These are phyloP conservation scores for Diaporthe velutina DNA, from an alignment of 2,329 filamentous ascomycete species.

Conservation along the genomic window DNA sequence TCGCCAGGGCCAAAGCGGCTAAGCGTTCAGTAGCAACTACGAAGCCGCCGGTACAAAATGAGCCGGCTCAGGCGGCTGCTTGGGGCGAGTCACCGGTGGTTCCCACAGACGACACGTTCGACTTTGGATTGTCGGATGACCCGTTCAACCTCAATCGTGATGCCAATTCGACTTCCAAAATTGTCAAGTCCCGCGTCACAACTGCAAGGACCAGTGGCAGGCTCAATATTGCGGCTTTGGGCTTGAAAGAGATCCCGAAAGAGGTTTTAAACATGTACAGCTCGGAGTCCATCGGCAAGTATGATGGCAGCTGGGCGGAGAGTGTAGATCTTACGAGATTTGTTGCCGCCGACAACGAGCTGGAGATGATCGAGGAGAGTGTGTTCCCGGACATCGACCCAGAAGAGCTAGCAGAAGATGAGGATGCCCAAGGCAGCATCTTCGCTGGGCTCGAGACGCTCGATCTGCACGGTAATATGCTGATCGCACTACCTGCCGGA, in stretches of 20 bases:
- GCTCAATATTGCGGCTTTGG: conserved; percentile 89
- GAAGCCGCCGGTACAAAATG: conserved; percentile 34
- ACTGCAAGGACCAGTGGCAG: conserved; percentile 82
- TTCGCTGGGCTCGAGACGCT: conserved; percentile 86
- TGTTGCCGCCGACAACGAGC: conserved; percentile 89
- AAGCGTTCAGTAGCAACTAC: conserved; percentile 64
- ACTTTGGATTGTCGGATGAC: conserved; percentile 71
- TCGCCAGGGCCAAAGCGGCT: conserved; percentile 91
- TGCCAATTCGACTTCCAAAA: conserved; percentile 71
- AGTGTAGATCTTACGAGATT: conserved; percentile 88
- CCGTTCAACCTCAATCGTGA: conserved; percentile 78
- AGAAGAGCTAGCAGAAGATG: conserved; percentile 70
- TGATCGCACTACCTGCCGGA: conserved; percentile 80
- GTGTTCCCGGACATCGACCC: conserved; percentile 82
- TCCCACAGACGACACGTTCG: conserved; percentile 64
- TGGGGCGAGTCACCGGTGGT: conserved; percentile 54
- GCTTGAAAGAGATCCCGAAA: conserved; percentile 81
- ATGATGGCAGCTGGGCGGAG: conserved; percentile 86
- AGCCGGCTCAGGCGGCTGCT: conserved; percentile 39
- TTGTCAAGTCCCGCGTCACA: conserved; percentile 80
- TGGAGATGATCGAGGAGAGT: conserved; percentile 78
- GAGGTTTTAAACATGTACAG: conserved; percentile 95
- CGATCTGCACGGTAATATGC: conserved; percentile 87
- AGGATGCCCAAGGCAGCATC: conserved; percentile 77
- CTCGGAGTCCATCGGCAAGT: conserved; percentile 73